Percentiles rank a stretch among this genome's conserved stretches.
Evolutionary conservation across 768 basidiomycete species (phyloP).

Genomic region (Mycena indigotica): DNA sequence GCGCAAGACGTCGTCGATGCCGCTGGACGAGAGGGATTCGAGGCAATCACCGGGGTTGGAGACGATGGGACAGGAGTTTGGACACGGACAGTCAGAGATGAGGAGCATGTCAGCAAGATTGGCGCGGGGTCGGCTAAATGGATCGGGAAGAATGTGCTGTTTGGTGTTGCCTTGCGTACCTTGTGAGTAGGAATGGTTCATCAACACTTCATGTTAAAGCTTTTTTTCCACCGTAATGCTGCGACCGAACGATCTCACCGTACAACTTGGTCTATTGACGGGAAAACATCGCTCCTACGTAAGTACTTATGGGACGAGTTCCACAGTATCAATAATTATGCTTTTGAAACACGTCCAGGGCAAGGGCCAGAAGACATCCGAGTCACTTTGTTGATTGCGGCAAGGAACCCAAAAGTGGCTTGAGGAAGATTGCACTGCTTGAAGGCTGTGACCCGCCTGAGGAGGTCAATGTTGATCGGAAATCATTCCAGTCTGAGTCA

Average conservation of each 20-base stretch:
- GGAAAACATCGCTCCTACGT: too few relatives aligned
- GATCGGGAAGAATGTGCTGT: slow-evolving; percentile 14
- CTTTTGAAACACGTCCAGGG: neutral
- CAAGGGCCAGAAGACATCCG: too few relatives aligned
- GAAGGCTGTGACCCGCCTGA: too few relatives aligned
- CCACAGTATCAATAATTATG: neutral
- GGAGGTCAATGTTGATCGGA: too few relatives aligned
- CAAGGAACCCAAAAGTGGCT: too few relatives aligned
- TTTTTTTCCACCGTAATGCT: neutral
- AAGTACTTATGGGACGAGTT: too few relatives aligned
- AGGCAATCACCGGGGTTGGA: neutral
- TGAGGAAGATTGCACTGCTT: too few relatives aligned
- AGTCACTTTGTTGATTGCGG: too few relatives aligned
- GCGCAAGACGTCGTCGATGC: slow-evolving; percentile 6
- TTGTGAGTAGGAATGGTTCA: slow-evolving; percentile 1
- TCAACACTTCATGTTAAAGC: neutral
- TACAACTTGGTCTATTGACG: too few relatives aligned
- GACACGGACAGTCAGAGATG: slow-evolving; percentile 4
- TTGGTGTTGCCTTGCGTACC: slow-evolving; percentile 6
- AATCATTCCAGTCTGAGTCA: too few relatives aligned
- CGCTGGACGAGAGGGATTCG: slow-evolving; percentile 4
- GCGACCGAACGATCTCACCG: too few relatives aligned
- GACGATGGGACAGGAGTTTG: neutral
- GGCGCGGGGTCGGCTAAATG: slow-evolving; percentile 8
- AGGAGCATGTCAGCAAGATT: slow-evolving; percentile 7